These are phyloP conservation scores for Ceratobasidium sp. DNA, from an alignment of 1,284 basidiomycete species.

Conservation along the genomic window DNA sequence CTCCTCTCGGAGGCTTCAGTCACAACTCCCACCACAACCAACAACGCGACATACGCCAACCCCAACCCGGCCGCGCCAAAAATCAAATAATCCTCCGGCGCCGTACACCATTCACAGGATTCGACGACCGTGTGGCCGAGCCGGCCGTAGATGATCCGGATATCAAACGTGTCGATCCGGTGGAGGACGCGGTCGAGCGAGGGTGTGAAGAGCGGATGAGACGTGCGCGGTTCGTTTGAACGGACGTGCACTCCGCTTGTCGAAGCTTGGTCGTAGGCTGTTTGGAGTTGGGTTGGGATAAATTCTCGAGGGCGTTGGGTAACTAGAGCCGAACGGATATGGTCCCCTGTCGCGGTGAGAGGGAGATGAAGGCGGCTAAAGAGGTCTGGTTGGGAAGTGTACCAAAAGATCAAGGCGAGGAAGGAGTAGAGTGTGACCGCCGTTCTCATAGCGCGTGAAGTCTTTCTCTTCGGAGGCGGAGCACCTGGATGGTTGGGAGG, in stretches of 20 bases:
- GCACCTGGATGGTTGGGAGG: background rate
- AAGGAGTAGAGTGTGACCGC: slow-evolving; percentile 29
- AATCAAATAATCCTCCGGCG: slow-evolving; percentile 35
- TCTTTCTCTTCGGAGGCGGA: background rate
- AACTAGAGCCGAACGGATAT: slow-evolving; percentile 34
- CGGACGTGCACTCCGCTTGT: background rate
- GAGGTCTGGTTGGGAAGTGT: slow-evolving; percentile 38
- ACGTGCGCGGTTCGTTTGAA: slow-evolving; percentile 23
- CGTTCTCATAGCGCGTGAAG: slow-evolving; percentile 4
- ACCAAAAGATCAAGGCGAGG: slow-evolving; percentile 29
- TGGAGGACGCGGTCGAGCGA: slow-evolving; percentile 35
- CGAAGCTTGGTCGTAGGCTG: slow-evolving; percentile 3
- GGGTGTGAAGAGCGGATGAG: slow-evolving; percentile 41
- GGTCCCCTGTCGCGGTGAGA: slow-evolving; percentile 25
- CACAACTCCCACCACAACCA: slow-evolving; percentile 22
- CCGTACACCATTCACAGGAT: slow-evolving; percentile 41
- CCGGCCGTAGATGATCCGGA: slow-evolving; percentile 31
- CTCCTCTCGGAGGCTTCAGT: slow-evolving; percentile 39
- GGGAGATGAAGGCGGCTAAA: slow-evolving; percentile 39
- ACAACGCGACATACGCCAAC: slow-evolving; percentile 30
- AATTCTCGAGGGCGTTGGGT: slow-evolving; percentile 43
- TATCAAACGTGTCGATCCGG: slow-evolving; percentile 41
- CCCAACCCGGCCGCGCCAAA: slow-evolving; percentile 36
- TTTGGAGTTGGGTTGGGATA: slow-evolving; percentile 24
- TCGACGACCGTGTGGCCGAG: slow-evolving; percentile 33